phyloP scores from a whole-genome alignment of 805 yeast genomes.

The Grigorovia yakushimaensis region DNA sequence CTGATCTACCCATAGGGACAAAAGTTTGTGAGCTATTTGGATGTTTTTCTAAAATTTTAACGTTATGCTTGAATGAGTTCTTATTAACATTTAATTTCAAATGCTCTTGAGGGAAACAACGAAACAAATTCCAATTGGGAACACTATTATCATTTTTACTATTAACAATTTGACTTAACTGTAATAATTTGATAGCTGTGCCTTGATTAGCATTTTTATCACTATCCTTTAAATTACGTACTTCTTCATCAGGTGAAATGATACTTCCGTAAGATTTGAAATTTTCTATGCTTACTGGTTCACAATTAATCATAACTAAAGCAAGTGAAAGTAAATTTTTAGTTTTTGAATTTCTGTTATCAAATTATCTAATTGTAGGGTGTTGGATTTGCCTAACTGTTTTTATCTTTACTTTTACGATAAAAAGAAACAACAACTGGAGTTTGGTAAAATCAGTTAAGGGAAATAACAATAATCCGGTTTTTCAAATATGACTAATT shows the following conservation, averaged over 20 bases:
- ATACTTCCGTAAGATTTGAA: conserved; percentile 68
- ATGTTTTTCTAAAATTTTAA: conserved; percentile 80
- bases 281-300: conserved; percentile 52
- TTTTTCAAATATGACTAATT: too few species aligned
- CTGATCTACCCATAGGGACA: conserved; percentile 75
- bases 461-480: too few species aligned
- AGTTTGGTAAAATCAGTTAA: too few species aligned
- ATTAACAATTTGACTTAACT: conserved; percentile 53
- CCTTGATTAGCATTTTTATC: conserved; percentile 73
- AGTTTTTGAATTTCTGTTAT: too few species aligned
- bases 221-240: conserved; percentile 26
- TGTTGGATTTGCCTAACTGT: too few species aligned
- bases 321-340: too few species aligned
- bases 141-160: conserved; percentile 35
- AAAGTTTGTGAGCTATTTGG: conserved; percentile 85
- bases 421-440: too few species aligned
- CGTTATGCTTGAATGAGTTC: conserved; percentile 28
- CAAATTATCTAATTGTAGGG: too few species aligned
- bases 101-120: conserved; percentile 71
- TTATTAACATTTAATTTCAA: conserved; percentile 28
- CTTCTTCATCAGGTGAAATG: conserved; percentile 69
- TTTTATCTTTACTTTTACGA: too few species aligned
- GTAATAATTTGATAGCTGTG: conserved; percentile 72
- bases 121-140: conserved; percentile 75
- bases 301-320: conserved; percentile 5